Percentiles rank a stretch among this genome's conserved stretches.
Conservation (phyloP, 108 stramenopile genomes). For the Mediolabrus comicus region DNA sequence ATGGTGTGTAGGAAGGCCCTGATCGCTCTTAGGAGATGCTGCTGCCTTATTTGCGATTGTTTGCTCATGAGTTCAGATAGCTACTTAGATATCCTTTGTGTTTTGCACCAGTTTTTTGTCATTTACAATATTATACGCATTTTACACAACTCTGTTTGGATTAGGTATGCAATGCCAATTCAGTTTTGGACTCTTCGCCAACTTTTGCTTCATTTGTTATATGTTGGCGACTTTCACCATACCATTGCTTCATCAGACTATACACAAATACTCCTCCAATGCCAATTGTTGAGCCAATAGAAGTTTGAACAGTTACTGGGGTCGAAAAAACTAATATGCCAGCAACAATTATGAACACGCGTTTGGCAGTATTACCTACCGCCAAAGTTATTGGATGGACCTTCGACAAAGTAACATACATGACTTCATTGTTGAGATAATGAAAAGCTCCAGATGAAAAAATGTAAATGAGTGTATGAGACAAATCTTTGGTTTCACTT, state of each 20-base stretch:
- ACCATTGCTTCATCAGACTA: slow-evolving; percentile 43
- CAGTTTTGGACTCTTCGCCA: not conserved
- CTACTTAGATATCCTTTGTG: too few species aligned
- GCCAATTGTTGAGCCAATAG: slow-evolving; percentile 41
- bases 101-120: too few species aligned
- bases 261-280: slow-evolving; percentile 52
- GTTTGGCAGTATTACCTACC: slow-evolving; percentile 80
- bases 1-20: too few species aligned
- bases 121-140: too few species aligned
- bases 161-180: not conserved
- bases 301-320: slow-evolving; percentile 46
- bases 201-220: not conserved
- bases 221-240: not conserved
- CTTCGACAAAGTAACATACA: slow-evolving; percentile 60
- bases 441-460: slow-evolving; percentile 60
- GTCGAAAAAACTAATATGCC: slow-evolving; percentile 63
- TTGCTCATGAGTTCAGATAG: too few species aligned
- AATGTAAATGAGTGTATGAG: slow-evolving; percentile 14
- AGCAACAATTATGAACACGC: slow-evolving; percentile 71
- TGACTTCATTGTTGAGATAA: slow-evolving; percentile 81
- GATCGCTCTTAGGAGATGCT: too few species aligned
- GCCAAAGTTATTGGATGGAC: slow-evolving; percentile 79
- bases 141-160: too few species aligned
- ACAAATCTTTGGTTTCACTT: not conserved
- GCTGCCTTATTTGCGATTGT: too few species aligned